A percentile compares a stretch with the other conserved stretches of the same genome.
Conservation (phyloP, 2,329 filamentous ascomycete genomes). For the Curvularia sp. region DNA sequence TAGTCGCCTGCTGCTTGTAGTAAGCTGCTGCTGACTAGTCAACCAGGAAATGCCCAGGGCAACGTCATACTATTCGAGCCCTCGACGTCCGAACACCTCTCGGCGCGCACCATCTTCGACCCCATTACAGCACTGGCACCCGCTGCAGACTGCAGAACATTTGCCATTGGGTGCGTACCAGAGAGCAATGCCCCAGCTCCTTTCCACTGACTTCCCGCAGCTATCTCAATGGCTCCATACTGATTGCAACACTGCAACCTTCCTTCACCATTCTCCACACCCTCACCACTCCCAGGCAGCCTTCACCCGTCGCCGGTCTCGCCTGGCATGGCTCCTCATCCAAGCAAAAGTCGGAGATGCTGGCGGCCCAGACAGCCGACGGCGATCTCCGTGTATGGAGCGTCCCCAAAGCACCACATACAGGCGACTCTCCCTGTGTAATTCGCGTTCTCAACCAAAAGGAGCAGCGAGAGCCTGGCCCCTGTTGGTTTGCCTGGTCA, state of each 20-base stretch:
- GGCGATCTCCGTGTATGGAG: constrained; percentile 97
- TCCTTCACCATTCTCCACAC: constrained; percentile 95
- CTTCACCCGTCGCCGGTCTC: constrained; percentile 85
- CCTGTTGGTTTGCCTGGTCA: constrained; percentile 98
- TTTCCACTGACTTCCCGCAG: constrained; percentile 57
- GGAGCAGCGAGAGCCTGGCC: constrained; percentile 74
- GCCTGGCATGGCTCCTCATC: constrained; percentile 97
- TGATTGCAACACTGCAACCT: constrained; percentile 88
- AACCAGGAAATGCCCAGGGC: constrained; percentile 84
- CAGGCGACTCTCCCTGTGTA: constrained; percentile 79
- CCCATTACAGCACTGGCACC: constrained; percentile 94
- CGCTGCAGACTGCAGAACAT: constrained; percentile 87
- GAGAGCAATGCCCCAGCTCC: neutral
- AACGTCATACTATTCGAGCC: constrained; percentile 96
- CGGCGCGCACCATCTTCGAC: constrained; percentile 89
- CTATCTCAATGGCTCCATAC: constrained; percentile 92
- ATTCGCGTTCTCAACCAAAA: constrained; percentile 84
- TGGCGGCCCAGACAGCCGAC: constrained; percentile 89
- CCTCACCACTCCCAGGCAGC: constrained; percentile 80
- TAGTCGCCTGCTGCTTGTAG: constrained; percentile 12
- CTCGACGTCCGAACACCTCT: constrained; percentile 89
- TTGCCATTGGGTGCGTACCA: constrained; percentile 82
- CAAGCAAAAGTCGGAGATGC: constrained; percentile 96
- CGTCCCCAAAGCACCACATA: constrained; percentile 78
- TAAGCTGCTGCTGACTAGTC: constrained; percentile 19